These are phyloP conservation scores for Mycosphaerella sp. DNA, from an alignment of 2,329 filamentous ascomycete species.

Conservation along the genomic window DNA sequence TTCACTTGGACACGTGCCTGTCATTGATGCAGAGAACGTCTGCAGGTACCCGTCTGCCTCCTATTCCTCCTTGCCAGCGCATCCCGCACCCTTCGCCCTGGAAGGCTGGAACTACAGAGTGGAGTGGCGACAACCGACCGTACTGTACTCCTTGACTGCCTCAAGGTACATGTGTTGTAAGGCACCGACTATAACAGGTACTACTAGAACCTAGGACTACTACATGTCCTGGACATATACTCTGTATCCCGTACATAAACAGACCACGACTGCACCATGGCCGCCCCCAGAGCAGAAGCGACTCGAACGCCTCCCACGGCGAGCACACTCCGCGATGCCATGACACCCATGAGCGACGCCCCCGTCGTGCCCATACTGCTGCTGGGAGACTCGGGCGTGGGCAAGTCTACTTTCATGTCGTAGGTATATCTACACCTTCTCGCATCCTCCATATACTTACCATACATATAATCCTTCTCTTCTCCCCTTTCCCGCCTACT, in stretches of 20 bases:
- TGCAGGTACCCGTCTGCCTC: conserved; percentile 6
- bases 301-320: not conserved
- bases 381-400: conserved; percentile 54
- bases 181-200: too few relatives aligned
- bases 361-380: conserved; percentile 49
- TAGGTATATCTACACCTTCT: conserved; percentile 36
- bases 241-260: not conserved
- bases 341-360: conserved; percentile 16
- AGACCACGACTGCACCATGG: not conserved
- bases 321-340: conserved; percentile 1
- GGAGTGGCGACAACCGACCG: not conserved
- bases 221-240: too few relatives aligned
- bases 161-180: too few relatives aligned
- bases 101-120: not conserved
- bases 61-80: not conserved
- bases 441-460: conserved; percentile 6
- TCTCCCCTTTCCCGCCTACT: not conserved
- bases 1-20: not conserved
- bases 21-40: not conserved
- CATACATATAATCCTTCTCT: too few relatives aligned
- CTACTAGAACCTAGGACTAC: too few relatives aligned
- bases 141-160: not conserved
- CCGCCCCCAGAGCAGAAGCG: not conserved
- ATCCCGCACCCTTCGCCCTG: not conserved
- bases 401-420: conserved; percentile 59